Percentiles rank a stretch among this genome's conserved stretches.
Conservation (phyloP, 2,329 filamentous ascomycete species). For the Colletotrichum sp. region DNA sequence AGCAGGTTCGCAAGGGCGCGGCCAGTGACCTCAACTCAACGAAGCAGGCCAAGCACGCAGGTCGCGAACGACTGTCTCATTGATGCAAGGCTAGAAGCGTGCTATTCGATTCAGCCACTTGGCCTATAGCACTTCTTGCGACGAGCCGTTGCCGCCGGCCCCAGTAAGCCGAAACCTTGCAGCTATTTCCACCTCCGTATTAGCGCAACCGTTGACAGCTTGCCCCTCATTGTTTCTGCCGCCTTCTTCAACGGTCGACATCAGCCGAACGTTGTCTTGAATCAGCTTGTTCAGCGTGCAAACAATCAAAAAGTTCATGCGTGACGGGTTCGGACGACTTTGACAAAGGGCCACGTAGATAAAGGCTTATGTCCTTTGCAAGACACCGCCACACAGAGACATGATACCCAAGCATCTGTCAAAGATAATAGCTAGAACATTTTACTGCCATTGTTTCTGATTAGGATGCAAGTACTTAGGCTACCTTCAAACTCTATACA, state of each 20-base stretch:
- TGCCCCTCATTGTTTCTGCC: background rate
- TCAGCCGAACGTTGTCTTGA: background rate
- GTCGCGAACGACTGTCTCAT: background rate
- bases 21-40: background rate
- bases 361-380: background rate
- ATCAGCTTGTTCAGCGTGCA: background rate
- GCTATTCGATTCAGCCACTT: background rate
- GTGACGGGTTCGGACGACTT: background rate
- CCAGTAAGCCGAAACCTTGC: background rate
- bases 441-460: background rate
- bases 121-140: background rate
- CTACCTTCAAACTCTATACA: conserved; percentile 11
- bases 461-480: conserved; percentile 13
- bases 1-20: background rate
- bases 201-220: background rate
- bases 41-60: background rate
- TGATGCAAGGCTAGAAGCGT: background rate
- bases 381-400: background rate
- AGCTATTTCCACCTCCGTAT: background rate
- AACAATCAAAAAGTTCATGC: background rate
- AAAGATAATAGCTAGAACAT: background rate
- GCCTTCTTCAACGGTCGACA: background rate
- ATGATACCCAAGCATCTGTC: background rate
- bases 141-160: background rate
- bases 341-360: background rate